phyloP scores from a whole-genome alignment of 768 basidiomycete genomes.

The Termitomyces sp. region DNA sequence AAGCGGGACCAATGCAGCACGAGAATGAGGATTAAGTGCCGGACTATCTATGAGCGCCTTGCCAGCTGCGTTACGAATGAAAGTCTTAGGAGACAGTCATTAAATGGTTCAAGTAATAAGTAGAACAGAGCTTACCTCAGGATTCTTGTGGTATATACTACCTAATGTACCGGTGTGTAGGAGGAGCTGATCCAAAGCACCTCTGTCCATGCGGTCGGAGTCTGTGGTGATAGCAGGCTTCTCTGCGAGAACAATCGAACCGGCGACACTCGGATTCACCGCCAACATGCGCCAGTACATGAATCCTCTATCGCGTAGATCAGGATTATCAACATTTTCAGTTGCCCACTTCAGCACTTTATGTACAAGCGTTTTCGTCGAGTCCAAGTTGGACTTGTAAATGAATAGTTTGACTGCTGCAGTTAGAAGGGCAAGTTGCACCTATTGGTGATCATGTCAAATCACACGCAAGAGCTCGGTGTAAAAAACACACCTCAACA shows the following conservation, averaged over 20 bases:
- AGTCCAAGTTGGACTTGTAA: conserved; percentile 79
- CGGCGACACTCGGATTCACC: conserved; percentile 84
- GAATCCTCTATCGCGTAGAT: conserved; percentile 94
- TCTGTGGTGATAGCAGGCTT: conserved; percentile 98
- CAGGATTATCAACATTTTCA: conserved; percentile 97
- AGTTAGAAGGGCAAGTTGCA: conserved; percentile 92
- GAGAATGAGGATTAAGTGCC: conserved; percentile 81
- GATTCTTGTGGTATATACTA: conserved; percentile 98
- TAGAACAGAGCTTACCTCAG: conserved; percentile 55
- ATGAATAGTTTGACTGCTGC: conserved; percentile 96
- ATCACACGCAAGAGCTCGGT: not conserved
- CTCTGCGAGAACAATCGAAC: conserved; percentile 86
- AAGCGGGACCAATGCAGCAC: conserved; percentile 64
- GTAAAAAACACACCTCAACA: conserved; percentile 65
- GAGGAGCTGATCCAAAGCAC: conserved; percentile 90
- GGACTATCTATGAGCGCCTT: conserved; percentile 85
- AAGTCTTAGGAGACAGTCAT: conserved; percentile 55
- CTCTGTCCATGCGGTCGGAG: conserved; percentile 95
- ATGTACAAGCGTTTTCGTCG: conserved; percentile 85
- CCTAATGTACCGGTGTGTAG: conserved; percentile 92
- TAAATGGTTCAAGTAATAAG: not conserved
- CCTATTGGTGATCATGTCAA: conserved; percentile 40
- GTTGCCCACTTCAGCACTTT: conserved; percentile 97
- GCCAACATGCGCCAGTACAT: conserved; percentile 99
- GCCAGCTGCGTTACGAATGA: conserved; percentile 86